phyloP scores from a whole-genome alignment of 495 filamentous ascomycete species.

The Xylaria castorea region DNA sequence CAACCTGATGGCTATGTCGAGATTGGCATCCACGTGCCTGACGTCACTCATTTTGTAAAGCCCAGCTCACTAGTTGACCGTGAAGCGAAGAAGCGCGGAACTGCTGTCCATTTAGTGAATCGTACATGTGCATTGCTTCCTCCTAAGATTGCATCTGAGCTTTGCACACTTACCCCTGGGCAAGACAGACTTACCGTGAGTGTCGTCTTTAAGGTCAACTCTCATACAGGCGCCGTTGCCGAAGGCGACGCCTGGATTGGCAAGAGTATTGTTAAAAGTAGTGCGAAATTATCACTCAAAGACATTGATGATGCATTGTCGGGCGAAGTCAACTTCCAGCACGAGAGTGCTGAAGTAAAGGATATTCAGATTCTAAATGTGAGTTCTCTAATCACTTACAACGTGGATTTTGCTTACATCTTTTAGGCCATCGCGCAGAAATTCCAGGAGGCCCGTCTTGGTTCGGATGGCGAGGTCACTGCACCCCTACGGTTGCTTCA shows the following conservation, averaged over 20 bases:
- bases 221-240: conserved; percentile 74
- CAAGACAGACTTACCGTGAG: conserved; percentile 91
- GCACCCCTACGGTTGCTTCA: conserved; percentile 87
- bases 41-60: conserved; percentile 97
- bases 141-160: conserved; percentile 78
- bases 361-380: conserved; percentile 80
- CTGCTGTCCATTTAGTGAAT: conserved; percentile 92
- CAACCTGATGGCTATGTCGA: conserved; percentile 85
- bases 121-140: conserved; percentile 91
- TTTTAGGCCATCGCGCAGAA: conserved; percentile 75
- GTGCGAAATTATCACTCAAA: conserved; percentile 80
- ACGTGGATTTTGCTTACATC: conserved; percentile 40
- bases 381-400: conserved; percentile 42
- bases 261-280: conserved; percentile 90
- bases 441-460: conserved; percentile 85
- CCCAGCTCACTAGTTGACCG: conserved; percentile 93
- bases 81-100: conserved; percentile 97
- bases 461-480: conserved; percentile 75
- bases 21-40: conserved; percentile 93
- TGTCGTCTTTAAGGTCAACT: conserved; percentile 87
- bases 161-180: conserved; percentile 85
- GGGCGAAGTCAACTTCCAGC: conserved; percentile 62
- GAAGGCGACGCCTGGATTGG: conserved; percentile 92
- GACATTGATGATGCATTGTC: conserved; percentile 82
- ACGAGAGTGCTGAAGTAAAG: conserved; percentile 66